Conservation (phyloP, 2,329 filamentous ascomycete species). For the Metarhizium album region DNA sequence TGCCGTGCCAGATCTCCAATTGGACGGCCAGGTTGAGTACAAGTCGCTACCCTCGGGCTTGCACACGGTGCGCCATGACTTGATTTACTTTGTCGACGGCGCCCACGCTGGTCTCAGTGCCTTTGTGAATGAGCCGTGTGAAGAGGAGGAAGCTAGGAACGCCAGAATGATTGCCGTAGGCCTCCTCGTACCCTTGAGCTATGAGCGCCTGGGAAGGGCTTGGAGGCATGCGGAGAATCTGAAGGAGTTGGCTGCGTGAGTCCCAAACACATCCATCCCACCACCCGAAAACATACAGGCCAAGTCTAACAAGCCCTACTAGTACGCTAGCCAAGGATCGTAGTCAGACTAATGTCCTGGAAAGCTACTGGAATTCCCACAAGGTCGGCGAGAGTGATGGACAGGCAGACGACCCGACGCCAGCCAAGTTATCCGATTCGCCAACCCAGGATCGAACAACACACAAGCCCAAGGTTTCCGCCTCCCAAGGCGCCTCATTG, state of each 20-base stretch:
- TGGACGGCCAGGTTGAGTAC: slow-evolving; percentile 88
- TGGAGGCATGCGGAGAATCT: slow-evolving; percentile 79
- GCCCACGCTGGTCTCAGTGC: slow-evolving; percentile 81
- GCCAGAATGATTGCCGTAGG: slow-evolving; percentile 91
- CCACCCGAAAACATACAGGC: neutral
- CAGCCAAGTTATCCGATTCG: slow-evolving; percentile 24
- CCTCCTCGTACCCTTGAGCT: slow-evolving; percentile 73
- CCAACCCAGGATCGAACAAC: slow-evolving; percentile 24
- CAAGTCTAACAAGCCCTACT: neutral
- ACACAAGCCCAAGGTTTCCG: slow-evolving; percentile 47
- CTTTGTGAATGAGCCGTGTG: slow-evolving; percentile 75
- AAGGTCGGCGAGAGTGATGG: slow-evolving; percentile 23
- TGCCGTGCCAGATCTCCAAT: slow-evolving; percentile 54
- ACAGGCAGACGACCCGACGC: slow-evolving; percentile 16
- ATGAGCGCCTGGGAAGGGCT: slow-evolving; percentile 73
- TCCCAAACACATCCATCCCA: slow-evolving; percentile 7
- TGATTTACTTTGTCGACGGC: slow-evolving; percentile 81
- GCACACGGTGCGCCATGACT: slow-evolving; percentile 77
- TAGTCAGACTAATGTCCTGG: slow-evolving; percentile 51
- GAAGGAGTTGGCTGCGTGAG: slow-evolving; percentile 62
- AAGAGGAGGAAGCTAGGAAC: slow-evolving; percentile 66
- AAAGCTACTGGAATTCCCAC: slow-evolving; percentile 66
- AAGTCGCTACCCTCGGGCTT: slow-evolving; percentile 90
- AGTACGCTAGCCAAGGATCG: slow-evolving; percentile 55
- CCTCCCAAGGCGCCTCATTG: slow-evolving; percentile 50